These are phyloP conservation scores for Pistacia atlantica DNA, from an alignment of 345 rosid genomes.

Conservation along the genomic window DNA sequence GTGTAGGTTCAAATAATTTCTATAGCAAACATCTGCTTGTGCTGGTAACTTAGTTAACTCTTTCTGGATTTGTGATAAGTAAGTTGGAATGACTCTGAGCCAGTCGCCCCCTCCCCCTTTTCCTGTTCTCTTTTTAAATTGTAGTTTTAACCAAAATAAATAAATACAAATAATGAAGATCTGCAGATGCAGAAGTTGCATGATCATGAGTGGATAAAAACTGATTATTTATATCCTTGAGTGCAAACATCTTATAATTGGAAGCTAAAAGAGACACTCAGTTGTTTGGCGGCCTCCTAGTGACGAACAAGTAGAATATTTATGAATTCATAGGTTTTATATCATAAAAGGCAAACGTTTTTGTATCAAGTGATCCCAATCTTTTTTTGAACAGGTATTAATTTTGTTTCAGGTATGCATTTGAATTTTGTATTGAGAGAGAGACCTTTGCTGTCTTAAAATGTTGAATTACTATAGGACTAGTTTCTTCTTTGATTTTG, in stretches of 20 bases:
- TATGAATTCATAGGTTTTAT: not conserved
- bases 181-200: not conserved
- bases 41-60: not conserved
- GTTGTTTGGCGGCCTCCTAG: not conserved
- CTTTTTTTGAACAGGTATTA: not conserved
- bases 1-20: not conserved
- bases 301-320: not conserved
- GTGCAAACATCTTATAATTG: not conserved
- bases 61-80: not conserved
- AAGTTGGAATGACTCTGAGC: too few species aligned
- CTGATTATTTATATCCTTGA: not conserved
- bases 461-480: too few species aligned
- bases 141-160: not conserved
- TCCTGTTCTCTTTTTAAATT: not conserved
- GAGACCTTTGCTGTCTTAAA: too few species aligned
- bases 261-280: not conserved
- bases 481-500: too few species aligned
- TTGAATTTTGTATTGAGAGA: too few species aligned
- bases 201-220: not conserved
- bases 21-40: too few species aligned
- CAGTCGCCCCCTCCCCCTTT: too few species aligned
- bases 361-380: constrained; percentile 1
- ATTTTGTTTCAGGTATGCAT: not conserved
- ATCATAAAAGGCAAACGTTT: not conserved
- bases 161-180: not conserved